Evolutionary conservation across 495 filamentous ascomycete genomes (phyloP), one percentile per base, ranked within the genome.

Genomic region (Aspergillus haitiensis): DNA sequence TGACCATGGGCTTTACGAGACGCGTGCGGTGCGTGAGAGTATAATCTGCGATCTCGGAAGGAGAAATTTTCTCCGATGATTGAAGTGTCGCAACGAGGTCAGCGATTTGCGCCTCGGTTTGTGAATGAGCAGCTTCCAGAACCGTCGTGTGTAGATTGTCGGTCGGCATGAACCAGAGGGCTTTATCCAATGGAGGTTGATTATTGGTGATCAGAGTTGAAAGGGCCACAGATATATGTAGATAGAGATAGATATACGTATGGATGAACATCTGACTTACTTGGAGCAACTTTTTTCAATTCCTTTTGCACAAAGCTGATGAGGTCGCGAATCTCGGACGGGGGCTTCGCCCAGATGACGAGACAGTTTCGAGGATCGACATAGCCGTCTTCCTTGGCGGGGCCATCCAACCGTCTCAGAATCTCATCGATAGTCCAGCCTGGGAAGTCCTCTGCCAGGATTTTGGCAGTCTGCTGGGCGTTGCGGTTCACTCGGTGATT

Each of bases 261-360:
- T 27, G 21, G 21, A 27, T 27, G 21, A 27, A 27, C 3, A 27
- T 27, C 3, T 12, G 10, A 36, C 85, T 64, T 79, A 92, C 89
- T 82, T 51, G 89, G 88, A 4, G 83, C 84, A 51, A 82, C 73
- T 6, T 72, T 64, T 52, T 73, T 72, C 55, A 96, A 72, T 55
- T 82, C 79, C 35, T 75, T 62, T 70, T 96, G 92, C 27, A 95
- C 65, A 16, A 74, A 74, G 0, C 66, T 62, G 9, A 92, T 83
- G 55, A 97, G 68, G n/a, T 80, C 70, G 16, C 83, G 68, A 1
- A 96, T 75, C 42, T 83, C 77, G 39, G 80, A 65, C 8, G 92
- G 85, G 5, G 92, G 92, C 11, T 90, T 80, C 12, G 88, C 91
- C 92, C 92, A 97, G 66, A 96, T 88, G 1, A 89, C 87, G 32